phyloP scores from a whole-genome alignment of 306 rosid species.

The Citrullus colocynthis region DNA sequence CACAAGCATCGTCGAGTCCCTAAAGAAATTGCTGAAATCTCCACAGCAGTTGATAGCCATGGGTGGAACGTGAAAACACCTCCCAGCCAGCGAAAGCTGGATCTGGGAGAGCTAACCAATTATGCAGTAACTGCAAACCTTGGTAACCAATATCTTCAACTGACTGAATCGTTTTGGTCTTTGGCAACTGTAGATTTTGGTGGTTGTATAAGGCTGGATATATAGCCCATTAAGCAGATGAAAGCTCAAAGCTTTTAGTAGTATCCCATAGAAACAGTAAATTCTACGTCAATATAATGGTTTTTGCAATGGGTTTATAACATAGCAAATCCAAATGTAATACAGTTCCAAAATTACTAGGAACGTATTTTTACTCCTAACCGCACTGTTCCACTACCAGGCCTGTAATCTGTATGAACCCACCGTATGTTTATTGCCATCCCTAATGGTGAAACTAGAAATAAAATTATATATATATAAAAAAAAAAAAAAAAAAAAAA shows the following conservation, averaged over 20 bases:
- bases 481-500: too few relatives aligned
- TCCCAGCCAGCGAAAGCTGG: constrained; percentile 12
- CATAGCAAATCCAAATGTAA: neutral
- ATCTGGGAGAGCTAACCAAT: constrained; percentile 15
- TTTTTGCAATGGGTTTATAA: neutral
- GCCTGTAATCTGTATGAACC: neutral
- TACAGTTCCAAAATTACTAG: constrained; percentile 4
- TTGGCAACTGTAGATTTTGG: constrained; percentile 22
- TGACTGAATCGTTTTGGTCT: constrained; percentile 15
- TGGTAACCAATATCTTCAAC: constrained; percentile 12
- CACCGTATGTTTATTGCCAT: neutral
- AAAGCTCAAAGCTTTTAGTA: neutral
- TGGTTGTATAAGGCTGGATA: constrained; percentile 5
- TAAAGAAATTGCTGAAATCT: constrained; percentile 78
- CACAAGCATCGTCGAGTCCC: constrained; percentile 46
- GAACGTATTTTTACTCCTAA: constrained; percentile 8
- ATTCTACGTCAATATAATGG: neutral
- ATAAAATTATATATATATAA: neutral
- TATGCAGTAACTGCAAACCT: constrained; percentile 13
- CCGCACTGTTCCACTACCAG: neutral
- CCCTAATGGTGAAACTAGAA: neutral
- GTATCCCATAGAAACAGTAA: neutral
- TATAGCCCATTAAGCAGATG: constrained; percentile 2
- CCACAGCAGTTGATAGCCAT: constrained; percentile 53
- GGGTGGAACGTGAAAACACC: constrained; percentile 24